Conservation (phyloP, 176 grass and related monocot species). For the Aegilops tauschii region DNA sequence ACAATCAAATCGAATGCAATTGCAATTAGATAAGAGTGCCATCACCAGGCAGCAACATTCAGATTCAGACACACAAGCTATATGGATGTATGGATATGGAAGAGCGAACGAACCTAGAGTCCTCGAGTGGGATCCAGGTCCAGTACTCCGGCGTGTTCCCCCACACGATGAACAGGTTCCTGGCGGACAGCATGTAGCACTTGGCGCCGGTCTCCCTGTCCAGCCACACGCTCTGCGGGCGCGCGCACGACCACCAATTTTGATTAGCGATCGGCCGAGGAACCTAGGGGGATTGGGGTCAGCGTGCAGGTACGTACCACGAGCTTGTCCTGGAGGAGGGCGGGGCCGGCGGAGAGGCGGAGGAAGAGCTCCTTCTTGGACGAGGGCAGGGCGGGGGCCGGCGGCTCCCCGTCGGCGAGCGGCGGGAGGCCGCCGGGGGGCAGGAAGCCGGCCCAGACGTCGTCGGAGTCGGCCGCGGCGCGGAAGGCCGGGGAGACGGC, state of each 20-base stretch:
- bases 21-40: background rate
- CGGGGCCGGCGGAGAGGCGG: slow-evolving; percentile 34
- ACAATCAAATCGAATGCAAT: background rate
- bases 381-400: background rate
- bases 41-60: background rate
- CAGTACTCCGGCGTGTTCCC: slow-evolving; percentile 35
- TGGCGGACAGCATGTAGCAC: slow-evolving; percentile 65
- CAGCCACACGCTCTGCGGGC: slow-evolving; percentile 44
- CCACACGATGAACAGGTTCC: slow-evolving; percentile 33
- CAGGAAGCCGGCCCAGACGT: slow-evolving; percentile 59
- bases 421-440: slow-evolving; percentile 31
- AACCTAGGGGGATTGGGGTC: too few species aligned
- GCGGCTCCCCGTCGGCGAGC: slow-evolving; percentile 36
- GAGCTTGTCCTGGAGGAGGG: slow-evolving; percentile 46
- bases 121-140: slow-evolving; percentile 46
- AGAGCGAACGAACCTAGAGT: slow-evolving; percentile 42
- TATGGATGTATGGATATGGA: background rate
- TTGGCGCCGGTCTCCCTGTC: slow-evolving; percentile 48
- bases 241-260: too few species aligned
- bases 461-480: slow-evolving; percentile 56
- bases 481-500: slow-evolving; percentile 49
- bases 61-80: too few species aligned
- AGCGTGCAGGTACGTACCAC: background rate
- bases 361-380: slow-evolving; percentile 53
- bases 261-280: background rate